Conservation (phyloP, 1,139 yeast genomes). For the Waltiozyma sp. region DNA sequence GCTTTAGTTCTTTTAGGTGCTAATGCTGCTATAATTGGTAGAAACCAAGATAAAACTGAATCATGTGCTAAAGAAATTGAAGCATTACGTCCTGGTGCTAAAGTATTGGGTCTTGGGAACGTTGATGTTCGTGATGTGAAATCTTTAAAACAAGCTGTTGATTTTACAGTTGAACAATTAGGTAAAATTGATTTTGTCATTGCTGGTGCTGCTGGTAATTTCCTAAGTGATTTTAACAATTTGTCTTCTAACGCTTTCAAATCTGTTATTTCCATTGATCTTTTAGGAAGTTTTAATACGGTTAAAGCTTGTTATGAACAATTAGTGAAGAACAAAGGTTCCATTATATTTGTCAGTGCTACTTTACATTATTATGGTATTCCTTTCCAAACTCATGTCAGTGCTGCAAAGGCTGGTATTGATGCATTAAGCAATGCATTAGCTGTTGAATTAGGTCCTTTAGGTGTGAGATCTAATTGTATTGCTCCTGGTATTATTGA, state of each 20-base stretch:
- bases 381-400: constrained; percentile 78
- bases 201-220: constrained; percentile 96
- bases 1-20: constrained; percentile 79
- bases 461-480: constrained; percentile 71
- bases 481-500: constrained; percentile 84
- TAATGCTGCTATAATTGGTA: constrained; percentile 74
- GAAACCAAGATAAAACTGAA: constrained; percentile 55
- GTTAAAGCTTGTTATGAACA: constrained; percentile 68
- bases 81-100: constrained; percentile 42
- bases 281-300: constrained; percentile 79
- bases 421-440: constrained; percentile 75
- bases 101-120: constrained; percentile 56
- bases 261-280: constrained; percentile 73
- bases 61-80: constrained; percentile 57
- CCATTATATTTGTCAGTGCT: constrained; percentile 71
- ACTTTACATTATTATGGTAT: constrained; percentile 81
- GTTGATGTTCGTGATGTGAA: constrained; percentile 68
- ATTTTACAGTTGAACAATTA: constrained; percentile 46
- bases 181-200: constrained; percentile 77
- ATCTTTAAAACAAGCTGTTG: constrained; percentile 44
- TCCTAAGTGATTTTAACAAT: constrained; percentile 66
- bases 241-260: constrained; percentile 79
- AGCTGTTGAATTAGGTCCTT: constrained; percentile 83
- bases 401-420: constrained; percentile 91
- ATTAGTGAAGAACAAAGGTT: constrained; percentile 55